phyloP scores from a whole-genome alignment of 1,284 basidiomycete genomes.

The Stygiomarasmius scandens region DNA sequence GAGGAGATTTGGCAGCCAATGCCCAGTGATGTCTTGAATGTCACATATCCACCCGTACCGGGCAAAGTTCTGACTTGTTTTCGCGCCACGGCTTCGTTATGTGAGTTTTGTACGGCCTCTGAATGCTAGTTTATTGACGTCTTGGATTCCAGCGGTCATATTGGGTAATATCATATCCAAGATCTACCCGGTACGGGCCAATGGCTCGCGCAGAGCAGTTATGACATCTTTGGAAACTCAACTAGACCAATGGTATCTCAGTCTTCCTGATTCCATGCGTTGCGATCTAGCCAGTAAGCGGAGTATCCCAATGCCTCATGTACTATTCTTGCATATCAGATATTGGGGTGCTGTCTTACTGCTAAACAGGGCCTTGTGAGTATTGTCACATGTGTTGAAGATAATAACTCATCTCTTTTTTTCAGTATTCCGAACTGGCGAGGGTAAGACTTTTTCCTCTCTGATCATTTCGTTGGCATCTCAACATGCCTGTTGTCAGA shows the following conservation, averaged over 20 bases:
- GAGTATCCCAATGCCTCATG: conserved; percentile 59
- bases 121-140: conserved; percentile 1
- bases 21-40: conserved; percentile 38
- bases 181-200: conserved; percentile 73
- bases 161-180: conserved; percentile 67
- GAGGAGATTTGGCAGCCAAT: conserved; percentile 59
- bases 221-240: conserved; percentile 64
- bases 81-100: conserved; percentile 60
- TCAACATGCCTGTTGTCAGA: conserved; percentile 29
- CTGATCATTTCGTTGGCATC: neutral
- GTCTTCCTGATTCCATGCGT: conserved; percentile 66
- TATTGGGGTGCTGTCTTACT: conserved; percentile 81
- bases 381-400: conserved; percentile 18
- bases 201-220: conserved; percentile 47
- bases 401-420: neutral
- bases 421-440: conserved; percentile 69
- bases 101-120: conserved; percentile 39
- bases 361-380: conserved; percentile 82
- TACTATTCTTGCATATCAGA: conserved; percentile 74
- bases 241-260: conserved; percentile 78
- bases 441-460: conserved; percentile 41
- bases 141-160: conserved; percentile 52
- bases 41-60: conserved; percentile 48
- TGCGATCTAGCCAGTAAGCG: conserved; percentile 59
- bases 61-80: conserved; percentile 59